Evolutionary conservation across 176 grass and related monocot species (phyloP).

Genomic region (Ensete glaucum): DNA sequence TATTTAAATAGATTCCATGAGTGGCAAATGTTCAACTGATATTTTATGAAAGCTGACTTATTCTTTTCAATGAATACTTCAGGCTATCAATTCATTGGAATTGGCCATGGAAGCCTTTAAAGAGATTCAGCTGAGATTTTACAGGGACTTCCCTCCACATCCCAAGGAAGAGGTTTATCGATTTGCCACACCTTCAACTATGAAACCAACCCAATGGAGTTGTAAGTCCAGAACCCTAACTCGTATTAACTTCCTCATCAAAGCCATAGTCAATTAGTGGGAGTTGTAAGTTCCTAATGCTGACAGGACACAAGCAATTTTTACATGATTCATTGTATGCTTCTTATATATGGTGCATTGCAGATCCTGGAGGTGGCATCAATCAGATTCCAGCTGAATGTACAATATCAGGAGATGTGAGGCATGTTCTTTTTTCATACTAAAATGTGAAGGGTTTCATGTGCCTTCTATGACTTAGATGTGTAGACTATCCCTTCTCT

Average conservation of each 20-base stretch:
- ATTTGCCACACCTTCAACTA: conserved; percentile 92
- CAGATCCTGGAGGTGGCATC: conserved; percentile 85
- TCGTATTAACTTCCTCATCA: background rate
- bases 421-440: conserved; percentile 18
- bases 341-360: conserved; percentile 25
- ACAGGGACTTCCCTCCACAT: conserved; percentile 61
- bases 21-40: background rate
- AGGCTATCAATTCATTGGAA: conserved; percentile 92
- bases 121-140: conserved; percentile 81
- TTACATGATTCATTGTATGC: background rate
- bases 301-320: background rate
- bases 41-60: background rate
- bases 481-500: too few relatives aligned
- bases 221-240: conserved; percentile 35
- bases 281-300: background rate
- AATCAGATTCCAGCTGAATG: conserved; percentile 98
- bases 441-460: background rate
- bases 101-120: conserved; percentile 88
- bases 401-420: conserved; percentile 95
- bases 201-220: conserved; percentile 97
- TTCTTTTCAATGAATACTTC: background rate
- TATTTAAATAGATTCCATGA: background rate
- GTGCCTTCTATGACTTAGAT: too few relatives aligned
- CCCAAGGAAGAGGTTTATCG: conserved; percentile 68
- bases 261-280: background rate